Conservation (phyloP, 2,329 filamentous ascomycete genomes). For the Monilinia polystroma region DNA sequence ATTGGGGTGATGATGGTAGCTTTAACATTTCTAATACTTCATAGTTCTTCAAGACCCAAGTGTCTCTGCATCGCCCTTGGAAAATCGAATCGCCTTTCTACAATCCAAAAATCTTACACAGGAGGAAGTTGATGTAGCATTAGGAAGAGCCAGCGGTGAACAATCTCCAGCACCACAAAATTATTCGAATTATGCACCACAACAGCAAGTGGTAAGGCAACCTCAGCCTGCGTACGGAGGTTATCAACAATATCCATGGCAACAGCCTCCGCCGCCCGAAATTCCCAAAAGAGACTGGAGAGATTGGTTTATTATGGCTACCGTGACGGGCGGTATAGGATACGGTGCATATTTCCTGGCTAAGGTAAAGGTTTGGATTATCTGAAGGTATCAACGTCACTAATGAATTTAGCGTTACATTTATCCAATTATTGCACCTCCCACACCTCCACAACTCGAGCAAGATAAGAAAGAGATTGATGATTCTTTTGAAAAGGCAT, state of each 20-base stretch:
- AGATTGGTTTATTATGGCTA: conserved; percentile 99
- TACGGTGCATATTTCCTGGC: conserved; percentile 87
- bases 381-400: not conserved
- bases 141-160: conserved; percentile 70
- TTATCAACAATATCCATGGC: conserved; percentile 56
- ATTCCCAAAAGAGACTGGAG: conserved; percentile 87
- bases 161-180: conserved; percentile 43
- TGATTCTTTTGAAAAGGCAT: conserved; percentile 89
- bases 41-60: conserved; percentile 91
- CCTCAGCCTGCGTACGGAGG: conserved; percentile 47
- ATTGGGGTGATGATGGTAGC: conserved; percentile 7
- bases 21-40: conserved; percentile 27
- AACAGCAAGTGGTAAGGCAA: conserved; percentile 45
- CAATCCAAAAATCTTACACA: conserved; percentile 96
- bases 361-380: conserved; percentile 57
- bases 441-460: conserved; percentile 88
- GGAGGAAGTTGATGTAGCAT: conserved; percentile 85
- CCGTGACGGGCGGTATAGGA: conserved; percentile 82
- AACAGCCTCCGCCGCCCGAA: conserved; percentile 53
- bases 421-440: conserved; percentile 84
- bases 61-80: conserved; percentile 83
- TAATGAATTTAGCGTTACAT: conserved; percentile 70
- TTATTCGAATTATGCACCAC: conserved; percentile 44
- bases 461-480: conserved; percentile 93
- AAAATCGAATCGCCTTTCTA: conserved; percentile 89